Percentiles rank a stretch among this genome's conserved stretches.
These are phyloP conservation scores for Vinca minor DNA, from an alignment of 257 asterid species.

Conservation along the genomic window DNA sequence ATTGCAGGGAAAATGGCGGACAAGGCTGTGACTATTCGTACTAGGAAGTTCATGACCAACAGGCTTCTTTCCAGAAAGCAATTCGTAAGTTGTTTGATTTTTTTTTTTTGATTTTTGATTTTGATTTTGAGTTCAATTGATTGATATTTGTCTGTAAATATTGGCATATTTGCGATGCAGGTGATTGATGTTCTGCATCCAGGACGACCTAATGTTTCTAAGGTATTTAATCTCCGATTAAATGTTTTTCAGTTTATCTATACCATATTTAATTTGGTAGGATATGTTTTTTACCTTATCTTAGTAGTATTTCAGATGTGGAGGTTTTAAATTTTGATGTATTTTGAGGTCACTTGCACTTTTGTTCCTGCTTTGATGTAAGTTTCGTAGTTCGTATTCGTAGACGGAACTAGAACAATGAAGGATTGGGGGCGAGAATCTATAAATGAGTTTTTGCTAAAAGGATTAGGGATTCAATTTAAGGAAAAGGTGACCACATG, in stretches of 20 bases:
- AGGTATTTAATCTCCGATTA: conserved; percentile 34
- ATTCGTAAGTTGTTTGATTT: conserved; percentile 38
- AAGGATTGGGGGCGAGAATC: too few species aligned
- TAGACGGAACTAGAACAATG: too few species aligned
- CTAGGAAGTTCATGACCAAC: conserved; percentile 86
- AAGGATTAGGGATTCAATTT: too few species aligned
- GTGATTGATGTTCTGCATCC: conserved; percentile 87
- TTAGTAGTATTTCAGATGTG: not conserved
- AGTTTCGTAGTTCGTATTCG: too few species aligned
- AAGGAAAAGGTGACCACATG: too few species aligned
- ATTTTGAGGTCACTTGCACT: too few species aligned
- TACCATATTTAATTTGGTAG: not conserved
- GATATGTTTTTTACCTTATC: too few species aligned
- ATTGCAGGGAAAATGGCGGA: conserved; percentile 67
- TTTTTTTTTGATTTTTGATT: not conserved
- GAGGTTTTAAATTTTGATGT: not conserved
- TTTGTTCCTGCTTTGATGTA: too few species aligned
- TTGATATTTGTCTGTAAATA: not conserved
- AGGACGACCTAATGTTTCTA: conserved; percentile 81
- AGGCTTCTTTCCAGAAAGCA: conserved; percentile 84
- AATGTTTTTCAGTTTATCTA: not conserved
- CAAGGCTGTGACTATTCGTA: conserved; percentile 80
- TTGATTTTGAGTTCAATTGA: not conserved
- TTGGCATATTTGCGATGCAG: too few species aligned
- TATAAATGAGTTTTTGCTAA: too few species aligned